Base-by-base conservation (phyloP, 345 rosid species). In the Rhodomyrtus tomentosa region DNA sequence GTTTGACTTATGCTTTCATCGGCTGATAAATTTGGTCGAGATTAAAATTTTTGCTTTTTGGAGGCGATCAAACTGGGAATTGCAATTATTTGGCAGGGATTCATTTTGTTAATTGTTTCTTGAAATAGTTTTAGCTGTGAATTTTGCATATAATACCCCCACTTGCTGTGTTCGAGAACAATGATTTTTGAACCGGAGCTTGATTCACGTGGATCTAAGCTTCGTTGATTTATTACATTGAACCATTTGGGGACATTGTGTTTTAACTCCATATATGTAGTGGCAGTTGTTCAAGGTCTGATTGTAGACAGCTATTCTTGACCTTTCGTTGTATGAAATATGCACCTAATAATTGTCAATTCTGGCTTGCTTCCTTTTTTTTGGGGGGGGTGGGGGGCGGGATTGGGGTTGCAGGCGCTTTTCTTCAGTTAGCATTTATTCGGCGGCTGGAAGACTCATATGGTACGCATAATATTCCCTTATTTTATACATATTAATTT, bases 401-500 rank as follows among this genome's bases (percentile, higher is more conserved):
- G n/a, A n/a, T 58, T 80, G 88, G 88, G 79, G 88, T 56, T 91
- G 87, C 94, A 96, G 99, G 96, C 84, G 93, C 99, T 80, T 90
- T 95, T 86, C 92, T 95, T 86, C 98, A 96, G 86, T 88, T 96
- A 84, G 98, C 98, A 22, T 94, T 94, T 88, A 90, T 95, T 79
- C 84, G 89, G 62, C 91, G 87, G 88, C 88, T 96, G 88, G 99
- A 96, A 87, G 95, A 92, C 58, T 92, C 98, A 3, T 87, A 93
- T 15, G 95, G 98, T 96, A 91, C 45, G 10, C 79, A 18, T 36
- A 36, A 36, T 36, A 36, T 18, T 68, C 58, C 45, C 20, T 0
- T 1, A 38, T 81, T 81, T 81, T 45, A 29, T 81, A 51, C 25
- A 8, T 24, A 56, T 81, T 29, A 15, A 81, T 51, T 81, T 25